Percentiles rank a stretch among this genome's conserved stretches.
These are phyloP conservation scores for Immersiella caudata DNA, from an alignment of 495 filamentous ascomycete genomes.

Conservation along the genomic window DNA sequence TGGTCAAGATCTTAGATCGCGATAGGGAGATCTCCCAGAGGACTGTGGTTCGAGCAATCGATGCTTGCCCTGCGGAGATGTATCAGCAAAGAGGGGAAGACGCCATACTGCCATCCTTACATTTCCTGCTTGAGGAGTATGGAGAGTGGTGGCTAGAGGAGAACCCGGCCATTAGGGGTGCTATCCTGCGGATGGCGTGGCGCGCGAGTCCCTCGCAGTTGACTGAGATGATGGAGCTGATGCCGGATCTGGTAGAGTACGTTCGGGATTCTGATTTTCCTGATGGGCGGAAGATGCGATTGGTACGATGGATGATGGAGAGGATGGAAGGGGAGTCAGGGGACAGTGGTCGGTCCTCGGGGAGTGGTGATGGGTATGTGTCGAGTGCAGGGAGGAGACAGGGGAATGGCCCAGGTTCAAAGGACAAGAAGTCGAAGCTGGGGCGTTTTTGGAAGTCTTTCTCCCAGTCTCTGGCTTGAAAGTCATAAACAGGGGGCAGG, in stretches of 20 bases:
- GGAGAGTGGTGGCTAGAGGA: background rate
- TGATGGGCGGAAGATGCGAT: background rate
- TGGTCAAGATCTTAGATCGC: background rate
- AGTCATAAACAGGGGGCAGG: too few relatives aligned
- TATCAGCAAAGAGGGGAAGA: background rate
- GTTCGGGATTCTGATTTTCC: background rate
- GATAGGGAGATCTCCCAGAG: background rate
- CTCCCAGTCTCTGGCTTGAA: too few relatives aligned
- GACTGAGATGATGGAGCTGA: background rate
- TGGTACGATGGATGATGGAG: background rate
- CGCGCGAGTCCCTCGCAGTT: background rate
- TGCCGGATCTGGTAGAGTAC: slow-evolving; percentile 2
- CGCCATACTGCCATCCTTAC: background rate
- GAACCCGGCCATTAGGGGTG: background rate
- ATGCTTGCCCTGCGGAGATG: background rate
- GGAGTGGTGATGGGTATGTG: too few relatives aligned
- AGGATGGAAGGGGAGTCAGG: background rate
- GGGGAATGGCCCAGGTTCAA: too few relatives aligned
- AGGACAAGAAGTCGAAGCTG: too few relatives aligned
- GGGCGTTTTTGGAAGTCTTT: too few relatives aligned
- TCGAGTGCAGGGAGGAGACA: too few relatives aligned
- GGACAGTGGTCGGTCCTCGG: too few relatives aligned
- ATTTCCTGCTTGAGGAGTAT: background rate
- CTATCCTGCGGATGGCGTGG: background rate
- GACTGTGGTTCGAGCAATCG: background rate